Percentiles rank a stretch among this genome's conserved stretches.
Conservation (phyloP, 257 asterid species). For the Ajuga chamaepitys region DNA sequence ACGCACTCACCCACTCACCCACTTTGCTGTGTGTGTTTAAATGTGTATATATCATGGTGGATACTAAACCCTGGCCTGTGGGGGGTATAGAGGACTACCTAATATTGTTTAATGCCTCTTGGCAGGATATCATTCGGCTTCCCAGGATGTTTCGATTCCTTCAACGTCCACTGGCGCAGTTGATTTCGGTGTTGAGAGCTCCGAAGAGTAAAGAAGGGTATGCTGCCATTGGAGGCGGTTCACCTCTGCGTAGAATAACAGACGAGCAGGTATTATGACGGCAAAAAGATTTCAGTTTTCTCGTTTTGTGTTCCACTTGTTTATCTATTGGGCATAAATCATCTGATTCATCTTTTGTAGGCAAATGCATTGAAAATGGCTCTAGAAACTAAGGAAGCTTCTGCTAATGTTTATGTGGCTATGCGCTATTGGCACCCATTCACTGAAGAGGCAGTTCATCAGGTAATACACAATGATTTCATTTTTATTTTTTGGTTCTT, state of each 20-base stretch:
- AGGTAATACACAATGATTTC: constrained; percentile 29
- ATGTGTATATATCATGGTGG: no score
- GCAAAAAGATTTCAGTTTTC: not conserved
- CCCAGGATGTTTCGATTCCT: constrained; percentile 85
- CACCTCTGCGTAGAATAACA: constrained; percentile 88
- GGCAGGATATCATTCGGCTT: constrained; percentile 91
- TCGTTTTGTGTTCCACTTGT: not conserved
- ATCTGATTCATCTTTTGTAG: constrained; percentile 33
- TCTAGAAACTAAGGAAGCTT: constrained; percentile 53
- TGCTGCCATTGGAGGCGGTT: constrained; percentile 99
- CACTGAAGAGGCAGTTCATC: constrained; percentile 94
- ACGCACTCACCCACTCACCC: no score
- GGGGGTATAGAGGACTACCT: not conserved
- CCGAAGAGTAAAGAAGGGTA: constrained; percentile 96
- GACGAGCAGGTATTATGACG: constrained; percentile 66
- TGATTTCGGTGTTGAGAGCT: constrained; percentile 74
- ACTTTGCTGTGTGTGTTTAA: no score
- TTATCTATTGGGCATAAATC: not conserved
- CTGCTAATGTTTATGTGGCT: constrained; percentile 81
- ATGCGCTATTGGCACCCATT: constrained; percentile 99
- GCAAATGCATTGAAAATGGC: constrained; percentile 69
- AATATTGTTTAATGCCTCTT: not conserved
- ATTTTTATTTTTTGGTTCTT: no score
- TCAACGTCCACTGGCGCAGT: constrained; percentile 87
- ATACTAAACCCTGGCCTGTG: no score